Evolutionary conservation across 257 asterid species (phyloP).

Genomic region (Solanum habrochaites): DNA sequence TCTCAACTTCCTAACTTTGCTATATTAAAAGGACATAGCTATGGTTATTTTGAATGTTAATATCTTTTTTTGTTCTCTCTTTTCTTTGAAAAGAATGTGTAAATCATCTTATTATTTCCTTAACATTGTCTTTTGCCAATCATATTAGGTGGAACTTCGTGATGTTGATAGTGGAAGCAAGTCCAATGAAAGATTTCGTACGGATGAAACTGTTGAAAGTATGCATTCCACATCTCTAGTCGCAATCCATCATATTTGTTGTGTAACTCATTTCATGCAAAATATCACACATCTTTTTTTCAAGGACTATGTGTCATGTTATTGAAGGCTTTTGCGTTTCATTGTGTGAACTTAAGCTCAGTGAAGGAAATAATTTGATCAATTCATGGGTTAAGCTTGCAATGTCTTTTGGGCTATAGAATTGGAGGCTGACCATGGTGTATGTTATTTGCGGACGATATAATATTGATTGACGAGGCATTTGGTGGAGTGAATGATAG

Average conservation of each 20-base stretch:
- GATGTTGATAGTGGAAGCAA: constrained; percentile 90
- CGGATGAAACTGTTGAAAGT: constrained; percentile 89
- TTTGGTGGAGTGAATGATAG: neutral
- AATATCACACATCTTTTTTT: neutral
- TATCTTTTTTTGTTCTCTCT: neutral
- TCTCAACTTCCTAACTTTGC: neutral
- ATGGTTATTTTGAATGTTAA: neutral
- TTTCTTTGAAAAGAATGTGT: neutral
- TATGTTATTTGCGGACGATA: neutral
- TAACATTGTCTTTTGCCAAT: constrained; percentile 6
- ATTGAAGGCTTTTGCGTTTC: neutral
- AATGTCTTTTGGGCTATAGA: neutral
- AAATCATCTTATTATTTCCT: neutral
- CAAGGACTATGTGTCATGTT: neutral
- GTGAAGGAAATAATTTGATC: neutral
- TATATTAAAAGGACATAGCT: neutral
- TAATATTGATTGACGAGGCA: neutral
- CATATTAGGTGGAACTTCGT: constrained; percentile 88
- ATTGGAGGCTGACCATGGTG: neutral
- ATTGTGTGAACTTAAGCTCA: neutral
- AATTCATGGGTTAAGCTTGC: neutral
- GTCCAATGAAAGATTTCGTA: constrained; percentile 79
- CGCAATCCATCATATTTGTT: neutral
- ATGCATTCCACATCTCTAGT: constrained; percentile 15
- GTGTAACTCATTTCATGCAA: neutral